phyloP scores from a whole-genome alignment of 345 rosid genomes.

The Balakata baccata region DNA sequence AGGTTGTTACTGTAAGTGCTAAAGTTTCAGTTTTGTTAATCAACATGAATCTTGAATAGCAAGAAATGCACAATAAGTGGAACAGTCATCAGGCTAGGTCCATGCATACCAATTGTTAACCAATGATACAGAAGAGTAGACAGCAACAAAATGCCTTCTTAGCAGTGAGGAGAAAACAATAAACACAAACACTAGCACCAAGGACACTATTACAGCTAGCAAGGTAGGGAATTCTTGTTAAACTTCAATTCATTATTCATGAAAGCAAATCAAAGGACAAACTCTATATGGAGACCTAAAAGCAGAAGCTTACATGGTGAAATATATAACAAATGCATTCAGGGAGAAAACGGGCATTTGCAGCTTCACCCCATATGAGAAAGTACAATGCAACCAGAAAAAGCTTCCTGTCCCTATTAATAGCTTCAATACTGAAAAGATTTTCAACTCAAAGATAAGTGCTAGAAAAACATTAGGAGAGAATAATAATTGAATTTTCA shows the following conservation, averaged over 20 bases:
- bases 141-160: neutral
- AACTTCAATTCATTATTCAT: neutral
- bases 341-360: conserved; percentile 97
- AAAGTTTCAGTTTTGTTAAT: neutral
- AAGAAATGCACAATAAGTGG: neutral
- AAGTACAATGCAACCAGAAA: conserved; percentile 88
- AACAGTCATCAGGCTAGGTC: neutral
- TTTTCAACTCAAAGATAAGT: neutral
- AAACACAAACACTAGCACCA: neutral
- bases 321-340: conserved; percentile 96
- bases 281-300: neutral
- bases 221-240: neutral
- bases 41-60: neutral
- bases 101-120: neutral
- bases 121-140: neutral
- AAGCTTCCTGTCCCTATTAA: conserved; percentile 84
- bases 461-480: neutral
- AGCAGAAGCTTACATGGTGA: conserved; percentile 65
- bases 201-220: neutral
- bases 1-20: too few relatives aligned
- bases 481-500: conserved; percentile 12
- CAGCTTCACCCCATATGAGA: conserved; percentile 99
- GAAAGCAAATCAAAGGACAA: neutral
- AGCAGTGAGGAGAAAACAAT: neutral
- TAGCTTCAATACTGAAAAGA: conserved; percentile 69